These are phyloP conservation scores for Crucibulum laeve DNA, from an alignment of 768 basidiomycete species.

Conservation along the genomic window DNA sequence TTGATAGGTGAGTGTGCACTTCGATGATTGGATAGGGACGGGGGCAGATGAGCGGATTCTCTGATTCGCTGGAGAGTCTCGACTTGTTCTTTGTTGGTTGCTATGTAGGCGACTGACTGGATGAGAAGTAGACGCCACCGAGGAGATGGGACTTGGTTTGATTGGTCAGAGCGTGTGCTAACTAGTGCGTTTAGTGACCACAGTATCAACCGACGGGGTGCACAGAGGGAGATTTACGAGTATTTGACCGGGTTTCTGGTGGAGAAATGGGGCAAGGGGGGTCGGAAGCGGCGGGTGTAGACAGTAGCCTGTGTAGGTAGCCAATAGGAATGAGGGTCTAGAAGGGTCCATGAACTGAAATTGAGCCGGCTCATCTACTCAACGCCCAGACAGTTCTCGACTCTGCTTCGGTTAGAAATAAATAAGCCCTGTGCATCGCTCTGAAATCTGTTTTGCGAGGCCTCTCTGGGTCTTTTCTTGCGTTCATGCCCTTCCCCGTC, in stretches of 20 bases:
- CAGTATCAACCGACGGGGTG: constrained; percentile 65
- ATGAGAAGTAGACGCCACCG: too few relatives aligned
- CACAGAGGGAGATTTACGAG: constrained; percentile 81
- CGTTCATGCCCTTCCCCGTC: constrained; percentile 23
- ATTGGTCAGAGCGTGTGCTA: constrained; percentile 1
- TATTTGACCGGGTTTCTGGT: constrained; percentile 80
- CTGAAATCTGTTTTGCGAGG: background rate
- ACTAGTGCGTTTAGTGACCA: constrained; percentile 60
- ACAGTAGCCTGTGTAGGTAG: background rate
- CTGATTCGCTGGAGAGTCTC: too few relatives aligned
- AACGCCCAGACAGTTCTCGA: too few relatives aligned
- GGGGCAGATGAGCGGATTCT: constrained; percentile 11
- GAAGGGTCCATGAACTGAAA: background rate
- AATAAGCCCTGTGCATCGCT: too few relatives aligned
- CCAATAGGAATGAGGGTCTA: background rate
- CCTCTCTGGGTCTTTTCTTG: background rate
- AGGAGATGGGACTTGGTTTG: too few relatives aligned
- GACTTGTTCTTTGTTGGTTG: too few relatives aligned
- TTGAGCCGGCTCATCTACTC: too few relatives aligned
- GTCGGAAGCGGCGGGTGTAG: constrained; percentile 58
- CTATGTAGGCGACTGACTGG: too few relatives aligned
- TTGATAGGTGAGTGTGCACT: constrained; percentile 67
- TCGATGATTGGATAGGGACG: constrained; percentile 6
- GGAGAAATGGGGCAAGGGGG: constrained; percentile 93
- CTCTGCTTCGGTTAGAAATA: too few relatives aligned